Evolutionary conservation across 2,329 filamentous ascomycete genomes (phyloP), one percentile per base, ranked within the genome.

Genomic region (Penicillium sp.): DNA sequence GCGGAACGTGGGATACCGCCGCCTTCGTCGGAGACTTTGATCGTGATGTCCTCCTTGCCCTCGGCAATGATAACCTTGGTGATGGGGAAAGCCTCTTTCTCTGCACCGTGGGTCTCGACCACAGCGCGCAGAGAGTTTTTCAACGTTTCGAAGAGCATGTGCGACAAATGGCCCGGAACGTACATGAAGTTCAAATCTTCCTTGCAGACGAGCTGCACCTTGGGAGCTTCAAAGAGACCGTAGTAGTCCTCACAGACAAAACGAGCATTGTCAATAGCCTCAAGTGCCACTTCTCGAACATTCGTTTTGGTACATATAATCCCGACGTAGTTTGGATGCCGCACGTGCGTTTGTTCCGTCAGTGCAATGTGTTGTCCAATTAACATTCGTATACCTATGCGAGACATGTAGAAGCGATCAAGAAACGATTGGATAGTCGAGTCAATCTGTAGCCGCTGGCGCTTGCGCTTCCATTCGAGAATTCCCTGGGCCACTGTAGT

Each of bases 271-370:
- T 98, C 95, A 73, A 99, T 98, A 63, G 95, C 95, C 80, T 99
- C 95, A 74, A 97, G 90, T 4, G 95, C 95, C 53, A 99, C 87
- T 70, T 99, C 95, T 62, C 89, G 89, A 45, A 99, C 94, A 71
- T 97, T 99, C 29, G 95, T 98, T 82, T 96, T 97, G 64, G 95
- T 99, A 83, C 95, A 99, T 74, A 99, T 99, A 69, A 99, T 97
- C 66, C 95, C 95, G 69, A 99, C 95, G 74, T 99, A 98, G 64
- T 92, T 91, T 44, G 93, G 92, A 77, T 98, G 94, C 65, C 89
- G 89, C 69, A 93, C 89, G 70, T 95, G 90, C 71, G 90, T 91
- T 80, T 98, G 93, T 77, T 98, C 94, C 6, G 93, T 97, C 62
- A 99, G 84, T 63, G 95, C 95, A 73, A 99, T 97, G 82, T 99